Conservation (phyloP, 208 protist genomes). For the Trypanosomatidae sp. region DNA sequence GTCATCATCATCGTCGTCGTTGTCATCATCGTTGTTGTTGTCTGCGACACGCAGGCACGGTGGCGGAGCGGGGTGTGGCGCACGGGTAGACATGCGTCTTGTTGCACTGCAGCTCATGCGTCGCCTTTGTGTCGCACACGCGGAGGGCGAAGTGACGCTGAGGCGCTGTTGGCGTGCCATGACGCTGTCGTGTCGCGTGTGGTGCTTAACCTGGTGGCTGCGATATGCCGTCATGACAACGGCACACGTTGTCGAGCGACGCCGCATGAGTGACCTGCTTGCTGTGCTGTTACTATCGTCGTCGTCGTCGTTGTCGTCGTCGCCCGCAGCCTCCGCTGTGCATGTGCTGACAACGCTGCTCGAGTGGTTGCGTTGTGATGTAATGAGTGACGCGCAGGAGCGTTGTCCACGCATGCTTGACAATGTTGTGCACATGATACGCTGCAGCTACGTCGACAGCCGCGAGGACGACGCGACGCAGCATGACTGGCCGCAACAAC, state of each 20-base stretch:
- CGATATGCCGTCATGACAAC: conserved; percentile 41
- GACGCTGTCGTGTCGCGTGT: conserved; percentile 49
- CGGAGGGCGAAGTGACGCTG: conserved; percentile 24
- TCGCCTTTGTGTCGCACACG: conserved; percentile 36
- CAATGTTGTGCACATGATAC: conserved; percentile 69
- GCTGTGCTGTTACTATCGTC: conserved; percentile 30
- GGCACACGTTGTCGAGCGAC: conserved; percentile 36
- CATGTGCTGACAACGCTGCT: conserved; percentile 32
- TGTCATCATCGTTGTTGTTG: no score
- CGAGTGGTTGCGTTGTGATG: conserved; percentile 76
- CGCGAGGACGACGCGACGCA: conserved; percentile 23
- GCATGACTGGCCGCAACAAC: conserved; percentile 28
- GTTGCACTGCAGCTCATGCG: conserved; percentile 51
- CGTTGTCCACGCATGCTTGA: conserved; percentile 73
- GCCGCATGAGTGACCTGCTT: conserved; percentile 38
- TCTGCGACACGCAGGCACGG: no score
- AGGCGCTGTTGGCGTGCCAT: conserved; percentile 32
- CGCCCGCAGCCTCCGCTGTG: no score
- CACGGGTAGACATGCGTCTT: conserved; percentile 51
- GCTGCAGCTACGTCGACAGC: conserved; percentile 29
- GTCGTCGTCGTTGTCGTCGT: conserved; percentile 13
- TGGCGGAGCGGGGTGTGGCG: no score
- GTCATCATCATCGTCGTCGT: background rate
- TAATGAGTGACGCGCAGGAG: no score
- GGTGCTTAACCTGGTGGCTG: conserved; percentile 78